A percentile compares a stretch with the other conserved stretches of the same genome.
These are phyloP conservation scores for Sporobolomyces roseus DNA, from an alignment of 768 basidiomycete species.

Conservation along the genomic window DNA sequence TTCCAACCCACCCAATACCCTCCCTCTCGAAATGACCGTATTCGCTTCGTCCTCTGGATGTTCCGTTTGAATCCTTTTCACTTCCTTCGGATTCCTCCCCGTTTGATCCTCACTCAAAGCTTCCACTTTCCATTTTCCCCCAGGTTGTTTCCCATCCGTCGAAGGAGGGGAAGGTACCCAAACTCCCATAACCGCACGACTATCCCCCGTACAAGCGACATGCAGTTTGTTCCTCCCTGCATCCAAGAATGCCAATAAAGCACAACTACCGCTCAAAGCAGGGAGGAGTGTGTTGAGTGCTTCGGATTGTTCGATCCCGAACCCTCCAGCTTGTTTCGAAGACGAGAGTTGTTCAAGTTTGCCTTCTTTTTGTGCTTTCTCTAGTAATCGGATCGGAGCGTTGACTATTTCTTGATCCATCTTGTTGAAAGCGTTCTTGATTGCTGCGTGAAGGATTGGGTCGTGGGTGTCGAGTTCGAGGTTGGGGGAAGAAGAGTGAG, in stretches of 20 bases:
- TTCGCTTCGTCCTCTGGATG: conserved; percentile 72
- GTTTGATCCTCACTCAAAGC: conserved; percentile 93
- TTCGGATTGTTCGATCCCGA: conserved; percentile 55
- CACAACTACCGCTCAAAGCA: conserved; percentile 85
- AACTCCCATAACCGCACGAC: conserved; percentile 89
- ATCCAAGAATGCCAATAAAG: conserved; percentile 81
- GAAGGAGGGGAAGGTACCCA: too few relatives aligned
- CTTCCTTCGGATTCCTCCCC: conserved; percentile 80
- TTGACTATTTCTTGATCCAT: conserved; percentile 81
- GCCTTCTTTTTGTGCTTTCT: conserved; percentile 51
- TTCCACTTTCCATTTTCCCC: conserved; percentile 59
- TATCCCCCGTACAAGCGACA: conserved; percentile 87
- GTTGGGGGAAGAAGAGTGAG: background rate
- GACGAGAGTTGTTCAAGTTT: conserved; percentile 47
- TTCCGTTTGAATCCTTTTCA: conserved; percentile 76
- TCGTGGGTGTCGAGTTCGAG: conserved; percentile 55
- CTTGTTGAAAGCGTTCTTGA: conserved; percentile 70
- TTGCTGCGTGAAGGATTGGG: conserved; percentile 60
- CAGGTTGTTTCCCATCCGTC: too few relatives aligned
- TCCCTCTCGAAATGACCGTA: conserved; percentile 70
- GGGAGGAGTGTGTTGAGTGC: conserved; percentile 71
- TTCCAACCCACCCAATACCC: conserved; percentile 81
- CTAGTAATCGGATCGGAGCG: conserved; percentile 69
- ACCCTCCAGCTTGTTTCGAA: conserved; percentile 64
- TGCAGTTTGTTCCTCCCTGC: conserved; percentile 76